phyloP scores from a whole-genome alignment of 306 rosid genomes.

The Sechiopsis laciniata region DNA sequence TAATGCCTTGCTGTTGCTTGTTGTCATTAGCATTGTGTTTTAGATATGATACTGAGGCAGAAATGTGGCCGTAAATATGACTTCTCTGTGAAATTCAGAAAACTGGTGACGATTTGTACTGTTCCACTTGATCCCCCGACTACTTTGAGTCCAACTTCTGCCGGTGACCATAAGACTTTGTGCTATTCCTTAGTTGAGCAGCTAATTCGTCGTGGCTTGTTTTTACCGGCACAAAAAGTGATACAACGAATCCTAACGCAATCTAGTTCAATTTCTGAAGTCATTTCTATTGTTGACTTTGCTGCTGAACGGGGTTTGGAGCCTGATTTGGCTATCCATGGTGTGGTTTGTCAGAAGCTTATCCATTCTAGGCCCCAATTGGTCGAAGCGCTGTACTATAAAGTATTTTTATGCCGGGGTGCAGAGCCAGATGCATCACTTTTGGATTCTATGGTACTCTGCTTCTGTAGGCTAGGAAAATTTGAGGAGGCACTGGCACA shows the following conservation, averaged over 20 bases:
- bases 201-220: constrained; percentile 31
- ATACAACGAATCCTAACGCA: constrained; percentile 26
- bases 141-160: constrained; percentile 9
- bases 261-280: constrained; percentile 32
- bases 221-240: constrained; percentile 33
- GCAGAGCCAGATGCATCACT: constrained; percentile 22
- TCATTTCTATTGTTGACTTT: constrained; percentile 24
- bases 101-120: constrained; percentile 27
- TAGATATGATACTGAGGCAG: constrained; percentile 28
- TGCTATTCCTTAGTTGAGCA: constrained; percentile 29
- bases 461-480: constrained; percentile 38
- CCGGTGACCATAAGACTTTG: constrained; percentile 26
- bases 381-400: constrained; percentile 33
- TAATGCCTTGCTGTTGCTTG: not conserved
- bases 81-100: constrained; percentile 25
- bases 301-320: constrained; percentile 30
- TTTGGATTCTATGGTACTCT: constrained; percentile 36
- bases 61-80: constrained; percentile 6
- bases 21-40: not conserved
- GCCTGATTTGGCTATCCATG: constrained; percentile 33
- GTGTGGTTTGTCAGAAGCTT: constrained; percentile 31
- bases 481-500: constrained; percentile 32
- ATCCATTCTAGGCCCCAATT: constrained; percentile 31
- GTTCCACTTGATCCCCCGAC: constrained; percentile 25
- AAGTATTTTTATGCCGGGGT: constrained; percentile 24